Evolutionary conservation across 1,284 basidiomycete genomes (phyloP).

Genomic region (Cutaneotrichosporon mucoides): DNA sequence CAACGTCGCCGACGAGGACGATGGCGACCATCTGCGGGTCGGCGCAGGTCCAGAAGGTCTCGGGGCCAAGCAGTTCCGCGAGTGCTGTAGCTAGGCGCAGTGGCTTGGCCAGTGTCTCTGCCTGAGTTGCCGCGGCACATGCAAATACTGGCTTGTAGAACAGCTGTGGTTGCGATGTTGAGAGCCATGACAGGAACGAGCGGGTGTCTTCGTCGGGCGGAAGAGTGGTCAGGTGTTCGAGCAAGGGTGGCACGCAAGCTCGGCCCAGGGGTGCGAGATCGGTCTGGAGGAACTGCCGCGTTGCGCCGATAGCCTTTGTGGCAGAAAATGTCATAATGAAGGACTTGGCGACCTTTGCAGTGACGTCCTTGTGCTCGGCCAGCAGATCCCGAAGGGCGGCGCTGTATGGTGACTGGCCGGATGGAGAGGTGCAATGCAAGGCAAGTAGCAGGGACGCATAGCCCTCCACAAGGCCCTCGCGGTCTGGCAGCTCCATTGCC

Average conservation of each 20-base stretch:
- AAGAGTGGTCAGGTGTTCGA: conserved; percentile 8
- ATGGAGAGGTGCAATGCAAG: conserved; percentile 11
- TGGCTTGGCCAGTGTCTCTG: conserved; percentile 58
- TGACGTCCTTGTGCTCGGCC: not conserved
- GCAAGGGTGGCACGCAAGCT: conserved; percentile 12
- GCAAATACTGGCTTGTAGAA: conserved; percentile 72
- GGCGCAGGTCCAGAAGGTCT: conserved; percentile 58
- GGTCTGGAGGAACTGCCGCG: conserved; percentile 13
- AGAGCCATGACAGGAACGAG: conserved; percentile 29
- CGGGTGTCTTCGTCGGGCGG: conserved; percentile 5
- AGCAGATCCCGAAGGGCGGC: conserved; percentile 1
- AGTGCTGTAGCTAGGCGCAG: conserved; percentile 57
- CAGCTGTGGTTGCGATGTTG: conserved; percentile 54
- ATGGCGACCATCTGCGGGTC: conserved; percentile 73
- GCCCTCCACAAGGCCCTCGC: conserved; percentile 11
- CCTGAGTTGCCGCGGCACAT: conserved; percentile 62
- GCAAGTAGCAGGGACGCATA: conserved; percentile 23
- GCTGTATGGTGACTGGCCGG: not conserved
- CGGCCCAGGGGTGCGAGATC: conserved; percentile 11
- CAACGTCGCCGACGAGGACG: conserved; percentile 52
- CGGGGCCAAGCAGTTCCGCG: conserved; percentile 55
- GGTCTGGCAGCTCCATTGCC: not conserved
- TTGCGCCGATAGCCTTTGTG: not conserved
- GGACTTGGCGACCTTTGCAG: not conserved
- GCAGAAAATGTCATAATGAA: conserved; percentile 7